Evolutionary conservation across 441 rosid species (phyloP).

Genomic region (Biscutella laevigata): DNA sequence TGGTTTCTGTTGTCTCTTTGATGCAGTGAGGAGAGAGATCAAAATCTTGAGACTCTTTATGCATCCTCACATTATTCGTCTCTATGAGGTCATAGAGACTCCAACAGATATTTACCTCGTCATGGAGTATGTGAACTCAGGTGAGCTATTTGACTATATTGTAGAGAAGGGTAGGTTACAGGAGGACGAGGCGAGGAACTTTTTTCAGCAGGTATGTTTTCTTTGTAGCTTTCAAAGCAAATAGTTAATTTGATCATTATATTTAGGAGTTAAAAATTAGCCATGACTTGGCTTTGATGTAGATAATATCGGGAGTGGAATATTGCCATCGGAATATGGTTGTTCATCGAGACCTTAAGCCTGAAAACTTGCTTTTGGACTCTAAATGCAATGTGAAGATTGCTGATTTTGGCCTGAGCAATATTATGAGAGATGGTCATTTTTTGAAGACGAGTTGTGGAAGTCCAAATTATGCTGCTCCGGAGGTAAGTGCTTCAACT

Average conservation of each 20-base stretch:
- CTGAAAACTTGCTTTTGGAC: conserved; percentile 87
- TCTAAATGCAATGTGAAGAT: conserved; percentile 85
- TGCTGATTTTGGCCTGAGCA: conserved; percentile 97
- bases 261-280: neutral
- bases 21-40: conserved; percentile 86
- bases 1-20: conserved; percentile 4
- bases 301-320: conserved; percentile 93
- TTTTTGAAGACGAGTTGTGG: conserved; percentile 95
- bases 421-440: conserved; percentile 95
- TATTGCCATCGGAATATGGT: conserved; percentile 96
- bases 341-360: conserved; percentile 91
- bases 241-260: neutral
- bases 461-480: conserved; percentile 97
- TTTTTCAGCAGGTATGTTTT: conserved; percentile 79
- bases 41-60: conserved; percentile 83
- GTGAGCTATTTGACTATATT: conserved; percentile 91
- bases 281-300: conserved; percentile 22
- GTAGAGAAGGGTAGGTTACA: conserved; percentile 89
- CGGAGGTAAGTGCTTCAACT: conserved; percentile 55
- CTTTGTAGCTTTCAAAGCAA: neutral
- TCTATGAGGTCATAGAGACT: conserved; percentile 90
- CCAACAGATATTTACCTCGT: conserved; percentile 73
- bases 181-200: conserved; percentile 87
- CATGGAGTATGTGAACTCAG: conserved; percentile 91
- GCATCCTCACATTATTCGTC: conserved; percentile 95